A percentile compares a stretch with the other conserved stretches of the same genome.
Evolutionary conservation across 139 green algal genomes (phyloP).

Genomic region (Eudorina sp.): DNA sequence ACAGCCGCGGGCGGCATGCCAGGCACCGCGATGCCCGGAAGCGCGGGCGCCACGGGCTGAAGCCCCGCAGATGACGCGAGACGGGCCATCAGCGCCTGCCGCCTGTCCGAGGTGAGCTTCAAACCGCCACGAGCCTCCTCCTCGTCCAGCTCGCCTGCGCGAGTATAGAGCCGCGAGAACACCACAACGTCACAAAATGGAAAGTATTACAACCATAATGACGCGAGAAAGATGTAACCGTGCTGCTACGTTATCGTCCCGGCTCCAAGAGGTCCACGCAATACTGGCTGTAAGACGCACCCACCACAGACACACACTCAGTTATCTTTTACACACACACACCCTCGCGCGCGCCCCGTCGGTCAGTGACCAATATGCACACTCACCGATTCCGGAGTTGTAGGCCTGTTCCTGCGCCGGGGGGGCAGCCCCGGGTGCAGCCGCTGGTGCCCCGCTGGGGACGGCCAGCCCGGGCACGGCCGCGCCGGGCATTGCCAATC

Average conservation of each 20-base stretch:
- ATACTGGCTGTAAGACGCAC: too few species aligned
- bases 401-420: background rate
- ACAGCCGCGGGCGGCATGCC: constrained; percentile 11
- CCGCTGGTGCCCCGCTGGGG: background rate
- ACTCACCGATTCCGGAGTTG: constrained; percentile 32
- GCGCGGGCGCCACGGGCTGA: constrained; percentile 35
- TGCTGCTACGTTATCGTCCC: too few species aligned
- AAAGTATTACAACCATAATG: too few species aligned
- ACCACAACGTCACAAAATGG: too few species aligned
- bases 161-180: too few species aligned
- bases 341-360: too few species aligned
- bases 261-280: too few species aligned
- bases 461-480: background rate
- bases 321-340: too few species aligned
- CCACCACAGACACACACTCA: too few species aligned
- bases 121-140: constrained; percentile 74
- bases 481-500: constrained; percentile 16
- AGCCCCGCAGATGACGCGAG: constrained; percentile 82
- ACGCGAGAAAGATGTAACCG: too few species aligned
- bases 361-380: too few species aligned
- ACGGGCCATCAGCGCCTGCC: constrained; percentile 88
- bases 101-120: constrained; percentile 78
- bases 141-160: constrained; percentile 73
- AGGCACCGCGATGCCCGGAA: constrained; percentile 9
- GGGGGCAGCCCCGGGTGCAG: constrained; percentile 7